These are phyloP conservation scores for Fusarium pseudonygamai DNA, from an alignment of 2,329 filamentous ascomycete genomes.

Conservation along the genomic window DNA sequence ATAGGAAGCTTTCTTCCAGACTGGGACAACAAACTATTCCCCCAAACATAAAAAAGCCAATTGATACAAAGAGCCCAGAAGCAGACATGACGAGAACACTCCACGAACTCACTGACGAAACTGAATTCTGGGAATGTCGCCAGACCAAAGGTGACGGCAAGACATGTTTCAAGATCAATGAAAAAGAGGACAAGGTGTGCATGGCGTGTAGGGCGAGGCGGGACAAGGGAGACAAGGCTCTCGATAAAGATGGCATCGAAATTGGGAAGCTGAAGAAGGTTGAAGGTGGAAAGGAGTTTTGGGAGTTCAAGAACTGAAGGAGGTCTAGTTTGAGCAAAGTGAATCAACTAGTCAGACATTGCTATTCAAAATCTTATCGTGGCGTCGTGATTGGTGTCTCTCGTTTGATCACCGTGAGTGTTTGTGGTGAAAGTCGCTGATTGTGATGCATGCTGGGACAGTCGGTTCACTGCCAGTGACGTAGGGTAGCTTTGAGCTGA, in stretches of 20 bases:
- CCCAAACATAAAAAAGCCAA: accelerated
- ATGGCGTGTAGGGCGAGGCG: neutral
- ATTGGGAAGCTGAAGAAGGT: neutral
- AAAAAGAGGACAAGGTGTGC: neutral
- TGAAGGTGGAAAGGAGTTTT: neutral
- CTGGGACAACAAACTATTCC: too few relatives aligned
- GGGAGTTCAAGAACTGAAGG: neutral
- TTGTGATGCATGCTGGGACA: too few relatives aligned
- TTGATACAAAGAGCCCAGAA: accelerated
- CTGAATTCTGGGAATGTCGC: neutral
- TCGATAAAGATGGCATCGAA: neutral
- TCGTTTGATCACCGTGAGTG: accelerated
- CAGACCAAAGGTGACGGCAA: neutral
- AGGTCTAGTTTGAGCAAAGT: accelerated
- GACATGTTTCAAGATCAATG: neutral
- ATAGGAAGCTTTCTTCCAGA: accelerated
- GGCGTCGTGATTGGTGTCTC: accelerated
- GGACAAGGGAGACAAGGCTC: neutral
- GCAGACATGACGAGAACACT: neutral
- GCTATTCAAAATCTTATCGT: accelerated
- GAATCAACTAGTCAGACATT: accelerated
- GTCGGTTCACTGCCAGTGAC: too few relatives aligned
- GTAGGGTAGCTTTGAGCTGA: accelerated
- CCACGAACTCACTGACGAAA: neutral
- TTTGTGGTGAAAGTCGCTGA: too few relatives aligned